Evolutionary conservation across 2,329 filamentous ascomycete genomes (phyloP).

Genomic region (Arthrobotrys megalospora): DNA sequence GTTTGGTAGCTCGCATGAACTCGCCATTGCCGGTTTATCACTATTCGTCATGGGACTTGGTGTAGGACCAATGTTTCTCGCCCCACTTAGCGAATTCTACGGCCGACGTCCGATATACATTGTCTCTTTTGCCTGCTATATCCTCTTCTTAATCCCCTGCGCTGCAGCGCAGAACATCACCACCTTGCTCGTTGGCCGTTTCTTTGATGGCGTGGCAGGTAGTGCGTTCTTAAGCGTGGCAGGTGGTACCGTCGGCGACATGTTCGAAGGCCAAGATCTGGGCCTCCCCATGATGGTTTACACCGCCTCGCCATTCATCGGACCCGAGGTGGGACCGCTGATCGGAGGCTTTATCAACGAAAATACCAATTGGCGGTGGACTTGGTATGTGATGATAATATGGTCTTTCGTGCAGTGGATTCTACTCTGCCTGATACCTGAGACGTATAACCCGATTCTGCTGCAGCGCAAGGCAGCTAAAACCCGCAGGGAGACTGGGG

Average conservation of each 20-base stretch:
- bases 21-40: conserved; percentile 85
- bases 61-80: conserved; percentile 73
- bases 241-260: conserved; percentile 86
- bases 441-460: conserved; percentile 86
- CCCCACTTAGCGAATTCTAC: conserved; percentile 78
- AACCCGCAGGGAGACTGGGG: conserved; percentile 81
- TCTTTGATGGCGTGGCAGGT: conserved; percentile 81
- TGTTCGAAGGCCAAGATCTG: conserved; percentile 79
- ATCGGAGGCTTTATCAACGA: conserved; percentile 87
- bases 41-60: conserved; percentile 84
- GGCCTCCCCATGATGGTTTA: conserved; percentile 88
- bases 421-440: conserved; percentile 82
- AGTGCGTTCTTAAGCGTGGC: conserved; percentile 80
- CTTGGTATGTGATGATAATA: conserved; percentile 86
- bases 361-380: conserved; percentile 82
- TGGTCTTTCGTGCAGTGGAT: conserved; percentile 78
- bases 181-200: conserved; percentile 83
- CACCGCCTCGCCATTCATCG: conserved; percentile 76
- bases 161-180: conserved; percentile 85
- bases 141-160: conserved; percentile 85
- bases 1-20: conserved; percentile 78
- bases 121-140: conserved; percentile 79
- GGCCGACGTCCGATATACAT: conserved; percentile 87
- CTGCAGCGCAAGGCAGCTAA: conserved; percentile 79
- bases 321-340: conserved; percentile 75